Evolutionary conservation across 805 yeast species (phyloP).

Genomic region (Candida ovalis): DNA sequence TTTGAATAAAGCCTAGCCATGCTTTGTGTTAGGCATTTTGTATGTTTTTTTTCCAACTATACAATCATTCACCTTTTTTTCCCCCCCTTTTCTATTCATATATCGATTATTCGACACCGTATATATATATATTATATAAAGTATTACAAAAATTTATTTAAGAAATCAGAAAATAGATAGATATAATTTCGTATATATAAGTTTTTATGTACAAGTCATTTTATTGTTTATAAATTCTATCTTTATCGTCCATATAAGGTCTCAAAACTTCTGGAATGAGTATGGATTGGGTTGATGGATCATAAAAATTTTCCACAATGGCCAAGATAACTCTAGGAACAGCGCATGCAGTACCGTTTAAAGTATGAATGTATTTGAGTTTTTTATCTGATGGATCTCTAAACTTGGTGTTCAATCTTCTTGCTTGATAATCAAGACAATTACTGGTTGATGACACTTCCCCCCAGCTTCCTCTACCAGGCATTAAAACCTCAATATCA

Average conservation of each 20-base stretch:
- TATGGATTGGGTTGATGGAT: constrained; percentile 50
- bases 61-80: no score
- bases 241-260: constrained; percentile 68
- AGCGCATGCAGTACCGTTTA: constrained; percentile 96
- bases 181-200: no score
- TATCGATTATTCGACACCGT: neutral
- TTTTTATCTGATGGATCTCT: constrained; percentile 30
- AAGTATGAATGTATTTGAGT: constrained; percentile 65
- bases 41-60: no score
- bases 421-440: constrained; percentile 86
- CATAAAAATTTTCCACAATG: constrained; percentile 80
- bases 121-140: neutral
- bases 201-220: neutral
- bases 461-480: constrained; percentile 90
- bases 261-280: constrained; percentile 65
- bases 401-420: constrained; percentile 72
- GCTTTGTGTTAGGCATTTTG: neutral
- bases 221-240: constrained; percentile 12
- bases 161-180: neutral
- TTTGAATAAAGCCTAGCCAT: constrained; percentile 19
- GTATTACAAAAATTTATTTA: neutral
- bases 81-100: no score
- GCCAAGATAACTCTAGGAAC: constrained; percentile 90
- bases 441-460: constrained; percentile 89
- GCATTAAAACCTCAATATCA: constrained; percentile 98